A percentile compares a stretch with the other conserved stretches of the same genome.
Conservation (phyloP, 2,329 filamentous ascomycete species). For the Colletotrichum lini region DNA sequence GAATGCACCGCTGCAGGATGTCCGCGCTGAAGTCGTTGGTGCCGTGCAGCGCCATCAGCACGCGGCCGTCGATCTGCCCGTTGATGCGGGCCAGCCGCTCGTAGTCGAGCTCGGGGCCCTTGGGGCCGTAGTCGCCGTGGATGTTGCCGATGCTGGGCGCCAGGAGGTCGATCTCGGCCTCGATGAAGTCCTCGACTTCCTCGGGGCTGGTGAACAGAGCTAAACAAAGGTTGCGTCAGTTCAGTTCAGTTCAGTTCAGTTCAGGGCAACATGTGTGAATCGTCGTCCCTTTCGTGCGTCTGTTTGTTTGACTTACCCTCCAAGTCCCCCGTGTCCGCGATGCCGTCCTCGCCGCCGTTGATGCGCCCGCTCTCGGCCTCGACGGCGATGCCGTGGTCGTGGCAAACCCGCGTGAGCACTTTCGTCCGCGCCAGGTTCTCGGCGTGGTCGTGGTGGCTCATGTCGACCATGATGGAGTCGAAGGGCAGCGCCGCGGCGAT, state of each 20-base stretch:
- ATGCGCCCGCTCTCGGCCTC: constrained; percentile 80
- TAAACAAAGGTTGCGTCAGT: neutral
- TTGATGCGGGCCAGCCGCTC: constrained; percentile 61
- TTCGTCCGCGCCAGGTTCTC: constrained; percentile 77
- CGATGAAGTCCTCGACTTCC: constrained; percentile 79
- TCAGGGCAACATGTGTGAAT: too few relatives aligned
- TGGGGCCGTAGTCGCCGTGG: constrained; percentile 79
- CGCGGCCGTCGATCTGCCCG: constrained; percentile 26
- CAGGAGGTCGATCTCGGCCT: constrained; percentile 80
- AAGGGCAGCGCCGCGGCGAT: constrained; percentile 70
- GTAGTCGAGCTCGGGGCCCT: constrained; percentile 75
- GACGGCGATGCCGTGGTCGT: constrained; percentile 73
- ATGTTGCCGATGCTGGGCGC: constrained; percentile 84
- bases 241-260: neutral
- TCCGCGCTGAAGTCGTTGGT: constrained; percentile 44
- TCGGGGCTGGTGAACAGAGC: constrained; percentile 73
- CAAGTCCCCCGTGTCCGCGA: constrained; percentile 70
- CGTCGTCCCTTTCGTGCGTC: too few relatives aligned
- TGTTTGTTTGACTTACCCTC: constrained; percentile 49
- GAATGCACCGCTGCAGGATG: constrained; percentile 42
- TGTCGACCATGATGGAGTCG: constrained; percentile 83
- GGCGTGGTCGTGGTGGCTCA: constrained; percentile 79
- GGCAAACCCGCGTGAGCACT: constrained; percentile 73
- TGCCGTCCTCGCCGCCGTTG: constrained; percentile 76
- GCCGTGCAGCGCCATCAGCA: constrained; percentile 45